These are phyloP conservation scores for Coelastrella sp. DNA, from an alignment of 139 green algal species.

Conservation along the genomic window DNA sequence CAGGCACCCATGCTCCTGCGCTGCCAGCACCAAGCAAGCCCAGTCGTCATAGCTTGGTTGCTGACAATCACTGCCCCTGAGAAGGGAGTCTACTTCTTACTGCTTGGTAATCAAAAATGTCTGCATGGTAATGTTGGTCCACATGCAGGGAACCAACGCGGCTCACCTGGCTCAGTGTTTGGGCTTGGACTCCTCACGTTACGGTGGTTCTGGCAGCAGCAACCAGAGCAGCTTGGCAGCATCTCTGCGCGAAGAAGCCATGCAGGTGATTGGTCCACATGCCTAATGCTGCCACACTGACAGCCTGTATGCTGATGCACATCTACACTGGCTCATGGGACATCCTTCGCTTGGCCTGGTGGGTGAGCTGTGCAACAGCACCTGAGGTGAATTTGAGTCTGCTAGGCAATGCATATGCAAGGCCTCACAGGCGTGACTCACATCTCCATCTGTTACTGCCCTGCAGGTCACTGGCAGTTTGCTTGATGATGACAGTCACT, in stretches of 20 bases:
- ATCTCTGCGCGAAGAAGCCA: constrained; percentile 63
- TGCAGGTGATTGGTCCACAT: constrained; percentile 31
- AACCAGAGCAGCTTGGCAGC: constrained; percentile 42
- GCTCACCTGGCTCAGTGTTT: constrained; percentile 93
- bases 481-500: constrained; percentile 83
- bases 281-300: too few relatives aligned
- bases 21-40: too few relatives aligned
- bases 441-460: neutral
- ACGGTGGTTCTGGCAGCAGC: constrained; percentile 24
- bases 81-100: too few relatives aligned
- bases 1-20: too few relatives aligned
- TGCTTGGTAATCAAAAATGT: too few relatives aligned
- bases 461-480: constrained; percentile 53
- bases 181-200: constrained; percentile 90
- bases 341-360: too few relatives aligned
- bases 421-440: neutral
- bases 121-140: too few relatives aligned
- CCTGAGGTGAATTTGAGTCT: neutral
- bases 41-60: too few relatives aligned
- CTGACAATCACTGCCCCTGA: too few relatives aligned
- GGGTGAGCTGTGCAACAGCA: neutral
- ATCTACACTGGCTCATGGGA: too few relatives aligned
- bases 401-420: too few relatives aligned
- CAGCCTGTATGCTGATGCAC: too few relatives aligned
- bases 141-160: constrained; percentile 83